phyloP scores from a whole-genome alignment of 306 rosid genomes.

The Vicia faba region DNA sequence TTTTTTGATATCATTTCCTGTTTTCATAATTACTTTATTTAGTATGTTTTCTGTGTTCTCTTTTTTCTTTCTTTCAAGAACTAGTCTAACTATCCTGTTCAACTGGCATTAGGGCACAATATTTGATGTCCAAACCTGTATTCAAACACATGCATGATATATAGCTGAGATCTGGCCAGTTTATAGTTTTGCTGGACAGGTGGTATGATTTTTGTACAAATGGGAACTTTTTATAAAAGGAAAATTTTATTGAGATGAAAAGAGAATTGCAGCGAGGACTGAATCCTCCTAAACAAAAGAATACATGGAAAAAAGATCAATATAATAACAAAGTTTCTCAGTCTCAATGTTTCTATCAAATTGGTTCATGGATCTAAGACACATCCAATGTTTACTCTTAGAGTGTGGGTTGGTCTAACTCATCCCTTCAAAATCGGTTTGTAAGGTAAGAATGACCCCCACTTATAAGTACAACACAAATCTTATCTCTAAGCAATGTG shows the following conservation, averaged over 20 bases:
- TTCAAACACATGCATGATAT: neutral
- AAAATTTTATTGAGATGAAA: neutral
- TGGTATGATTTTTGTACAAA: neutral
- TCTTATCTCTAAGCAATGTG: no score
- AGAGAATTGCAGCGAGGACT: neutral
- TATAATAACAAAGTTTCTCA: neutral
- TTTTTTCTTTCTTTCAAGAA: neutral
- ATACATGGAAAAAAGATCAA: neutral
- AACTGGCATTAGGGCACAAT: no score
- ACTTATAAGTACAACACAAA: no score
- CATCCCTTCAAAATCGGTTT: no score
- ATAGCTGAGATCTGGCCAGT: neutral
- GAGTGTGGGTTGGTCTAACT: no score
- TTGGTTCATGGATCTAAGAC: neutral
- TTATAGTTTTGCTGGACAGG: neutral
- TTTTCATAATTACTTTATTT: constrained; percentile 7
- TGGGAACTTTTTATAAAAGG: neutral
- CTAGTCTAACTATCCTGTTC: neutral
- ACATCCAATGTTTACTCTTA: neutral
- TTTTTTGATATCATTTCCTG: constrained; percentile 19
- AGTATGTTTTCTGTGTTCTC: neutral
- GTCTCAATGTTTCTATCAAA: neutral
- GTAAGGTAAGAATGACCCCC: no score
- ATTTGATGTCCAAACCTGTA: no score
- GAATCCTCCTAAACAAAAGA: neutral